Base-by-base conservation (phyloP, 257 asterid species). In the Petunia axillaris region DNA sequence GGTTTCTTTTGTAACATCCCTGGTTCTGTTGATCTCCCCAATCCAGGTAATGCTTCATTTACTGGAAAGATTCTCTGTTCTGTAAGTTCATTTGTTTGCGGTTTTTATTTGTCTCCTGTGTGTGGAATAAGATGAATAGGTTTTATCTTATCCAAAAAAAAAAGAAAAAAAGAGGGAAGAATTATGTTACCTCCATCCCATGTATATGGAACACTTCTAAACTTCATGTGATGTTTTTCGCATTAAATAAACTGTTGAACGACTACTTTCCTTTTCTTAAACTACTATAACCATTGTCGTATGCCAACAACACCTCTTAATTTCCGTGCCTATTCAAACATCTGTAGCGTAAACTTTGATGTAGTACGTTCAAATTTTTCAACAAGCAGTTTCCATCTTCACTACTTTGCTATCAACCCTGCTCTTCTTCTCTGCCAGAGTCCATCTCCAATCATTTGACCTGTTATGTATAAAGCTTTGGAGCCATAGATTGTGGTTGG, bases 1-100 rank as follows among this genome's bases (percentile, higher is more conserved):
- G 82, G 84, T 91, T 76, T 91, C 98, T 79, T 95, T 92, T 85
- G 80, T 90, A 71, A 92, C 98, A 78, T 95, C 97, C 57, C 87
- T 93, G 89, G 83, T 88, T 89, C 89, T 95, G 75, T 85, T 95
- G 89, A 87, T 92, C 66, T 94, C 92, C 79, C 98, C 98, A 73
- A 88, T 95, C 87, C 97, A 88, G 98, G 98, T 93, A 85, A 77
- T 78, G 64, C 39, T 82, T 15, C 77, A 79, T 37, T 15, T 65
- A 9, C 53, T 39, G 54, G 73, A 71, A 35, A 48, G 37, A 50
- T 53, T 79, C 48, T 53, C 11, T 76, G 65, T 76, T 58, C 59
- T 73, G 52, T 16, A 6, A 39, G 52, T 15, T 64, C 39, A 55
- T 57, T 39, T 8, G 40, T 76, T 54, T 55, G 79, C 48, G 38